A percentile compares a stretch with the other conserved stretches of the same genome.
These are phyloP conservation scores for Serendipita sp. DNA, from an alignment of 768 basidiomycete genomes.

Conservation along the genomic window DNA sequence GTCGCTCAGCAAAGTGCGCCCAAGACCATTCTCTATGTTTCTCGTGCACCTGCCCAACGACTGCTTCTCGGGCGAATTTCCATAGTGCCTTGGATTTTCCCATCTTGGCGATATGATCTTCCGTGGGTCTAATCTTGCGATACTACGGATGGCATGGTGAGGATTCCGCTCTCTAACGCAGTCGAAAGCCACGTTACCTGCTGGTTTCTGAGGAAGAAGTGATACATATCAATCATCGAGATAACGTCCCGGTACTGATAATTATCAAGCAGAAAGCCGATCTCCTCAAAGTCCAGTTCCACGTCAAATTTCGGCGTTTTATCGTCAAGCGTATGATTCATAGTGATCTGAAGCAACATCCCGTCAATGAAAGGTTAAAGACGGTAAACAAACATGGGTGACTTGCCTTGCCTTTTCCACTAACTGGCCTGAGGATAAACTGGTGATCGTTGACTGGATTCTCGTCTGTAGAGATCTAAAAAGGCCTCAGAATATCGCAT, in stretches of 20 bases:
- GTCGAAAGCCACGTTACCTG: constrained; percentile 34
- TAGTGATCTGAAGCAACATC: constrained; percentile 51
- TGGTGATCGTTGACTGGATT: constrained; percentile 47
- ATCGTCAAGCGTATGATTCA: constrained; percentile 64
- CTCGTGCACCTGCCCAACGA: constrained; percentile 70
- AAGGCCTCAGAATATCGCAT: too few species aligned
- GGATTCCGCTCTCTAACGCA: neutral
- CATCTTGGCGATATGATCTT: constrained; percentile 43
- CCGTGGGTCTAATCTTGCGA: constrained; percentile 57
- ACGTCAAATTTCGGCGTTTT: constrained; percentile 75
- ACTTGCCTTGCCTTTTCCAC: constrained; percentile 78
- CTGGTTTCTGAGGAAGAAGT: constrained; percentile 75
- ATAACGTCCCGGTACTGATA: constrained; percentile 90
- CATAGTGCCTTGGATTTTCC: constrained; percentile 46
- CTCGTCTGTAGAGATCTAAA: constrained; percentile 37
- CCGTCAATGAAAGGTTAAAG: neutral
- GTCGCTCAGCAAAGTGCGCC: constrained; percentile 72
- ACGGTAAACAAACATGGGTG: too few species aligned
- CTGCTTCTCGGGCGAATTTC: constrained; percentile 64
- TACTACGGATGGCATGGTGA: constrained; percentile 37
- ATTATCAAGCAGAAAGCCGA: constrained; percentile 80
- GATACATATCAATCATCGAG: constrained; percentile 90
- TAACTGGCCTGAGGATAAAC: constrained; percentile 88
- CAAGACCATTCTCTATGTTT: constrained; percentile 79
- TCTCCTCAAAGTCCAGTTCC: constrained; percentile 79